Percentiles rank a stretch among this genome's conserved stretches.
Conservation (phyloP, 768 basidiomycete genomes). For the Sarcodon aspratus region DNA sequence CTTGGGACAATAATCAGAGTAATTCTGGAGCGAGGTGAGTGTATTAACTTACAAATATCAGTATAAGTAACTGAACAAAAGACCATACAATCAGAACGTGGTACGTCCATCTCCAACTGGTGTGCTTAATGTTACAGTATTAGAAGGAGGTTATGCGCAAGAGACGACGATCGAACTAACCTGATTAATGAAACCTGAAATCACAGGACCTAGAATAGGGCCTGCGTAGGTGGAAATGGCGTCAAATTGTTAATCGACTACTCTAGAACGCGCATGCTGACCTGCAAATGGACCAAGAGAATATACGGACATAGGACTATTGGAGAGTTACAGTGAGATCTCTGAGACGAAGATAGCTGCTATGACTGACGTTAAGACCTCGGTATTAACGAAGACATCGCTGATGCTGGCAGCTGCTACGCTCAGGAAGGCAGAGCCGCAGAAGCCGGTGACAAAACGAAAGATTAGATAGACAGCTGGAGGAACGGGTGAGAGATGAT, state of each 20-base stretch:
- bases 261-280: background rate
- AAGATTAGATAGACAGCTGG: slow-evolving; percentile 53
- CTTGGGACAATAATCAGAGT: slow-evolving; percentile 12
- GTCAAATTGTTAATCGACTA: slow-evolving; percentile 37
- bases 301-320: slow-evolving; percentile 44
- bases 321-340: slow-evolving; percentile 1
- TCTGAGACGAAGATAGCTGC: background rate
- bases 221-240: slow-evolving; percentile 25
- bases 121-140: slow-evolving; percentile 23
- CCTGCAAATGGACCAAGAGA: slow-evolving; percentile 26
- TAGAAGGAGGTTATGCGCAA: slow-evolving; percentile 6
- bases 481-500: background rate
- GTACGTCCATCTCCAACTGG: slow-evolving; percentile 67
- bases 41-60: slow-evolving; percentile 34
- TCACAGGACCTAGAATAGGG: slow-evolving; percentile 43
- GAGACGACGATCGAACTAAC: slow-evolving; percentile 3
- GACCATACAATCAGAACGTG: slow-evolving; percentile 58
- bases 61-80: slow-evolving; percentile 32
- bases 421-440: slow-evolving; percentile 45
- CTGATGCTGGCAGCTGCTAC: slow-evolving; percentile 52
- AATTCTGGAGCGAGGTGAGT: background rate
- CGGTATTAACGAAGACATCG: slow-evolving; percentile 42
- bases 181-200: slow-evolving; percentile 60
- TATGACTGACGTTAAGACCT: slow-evolving; percentile 45
- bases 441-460: slow-evolving; percentile 43